Conservation (phyloP, 2,329 filamentous ascomycete species). For the Fusarium sp. region DNA sequence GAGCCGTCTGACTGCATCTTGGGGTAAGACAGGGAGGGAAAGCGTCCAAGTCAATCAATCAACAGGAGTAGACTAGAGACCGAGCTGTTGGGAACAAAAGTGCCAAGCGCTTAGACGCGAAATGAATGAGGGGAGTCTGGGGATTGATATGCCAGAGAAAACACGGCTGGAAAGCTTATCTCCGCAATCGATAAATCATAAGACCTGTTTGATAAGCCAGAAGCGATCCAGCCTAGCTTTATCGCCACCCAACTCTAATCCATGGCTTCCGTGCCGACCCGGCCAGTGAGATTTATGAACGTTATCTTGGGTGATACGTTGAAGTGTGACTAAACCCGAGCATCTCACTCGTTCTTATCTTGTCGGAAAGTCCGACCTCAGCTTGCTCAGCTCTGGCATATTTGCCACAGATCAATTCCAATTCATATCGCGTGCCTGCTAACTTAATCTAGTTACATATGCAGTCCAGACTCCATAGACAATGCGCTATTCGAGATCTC, state of each 20-base stretch:
- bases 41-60: neutral
- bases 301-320: neutral
- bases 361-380: neutral
- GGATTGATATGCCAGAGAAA: neutral
- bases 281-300: neutral
- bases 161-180: neutral
- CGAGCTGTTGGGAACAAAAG: neutral
- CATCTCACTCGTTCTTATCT: neutral
- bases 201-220: neutral
- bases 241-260: neutral
- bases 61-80: neutral
- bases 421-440: neutral
- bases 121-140: neutral
- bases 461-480: neutral
- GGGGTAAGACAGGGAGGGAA: neutral
- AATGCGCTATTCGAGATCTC: neutral
- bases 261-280: neutral
- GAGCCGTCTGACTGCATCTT: conserved; percentile 6
- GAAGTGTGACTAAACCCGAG: neutral
- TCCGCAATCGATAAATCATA: neutral
- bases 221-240: neutral
- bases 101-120: neutral
- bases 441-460: neutral
- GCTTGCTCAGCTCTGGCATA: neutral
- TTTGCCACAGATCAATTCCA: neutral